These are phyloP conservation scores for Alternaria metachromatica DNA, from an alignment of 2,329 filamentous ascomycete species.

Conservation along the genomic window DNA sequence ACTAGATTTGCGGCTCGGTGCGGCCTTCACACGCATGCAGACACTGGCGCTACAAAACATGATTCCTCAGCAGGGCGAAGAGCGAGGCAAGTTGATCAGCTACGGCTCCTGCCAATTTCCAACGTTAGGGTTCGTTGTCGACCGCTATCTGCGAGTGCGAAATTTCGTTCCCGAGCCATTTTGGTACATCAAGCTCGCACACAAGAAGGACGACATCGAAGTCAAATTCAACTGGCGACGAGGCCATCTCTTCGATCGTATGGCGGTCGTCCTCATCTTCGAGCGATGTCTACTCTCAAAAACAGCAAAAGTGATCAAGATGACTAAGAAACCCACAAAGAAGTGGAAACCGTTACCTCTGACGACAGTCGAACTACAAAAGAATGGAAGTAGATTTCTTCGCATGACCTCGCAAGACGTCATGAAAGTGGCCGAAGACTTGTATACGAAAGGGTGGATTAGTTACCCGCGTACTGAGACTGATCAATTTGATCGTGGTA, in stretches of 20 bases:
- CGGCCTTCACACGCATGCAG: constrained; percentile 88
- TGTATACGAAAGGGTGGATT: constrained; percentile 96
- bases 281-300: constrained; percentile 82
- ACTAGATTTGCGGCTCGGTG: constrained; percentile 88
- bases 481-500: constrained; percentile 89
- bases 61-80: constrained; percentile 66
- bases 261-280: constrained; percentile 79
- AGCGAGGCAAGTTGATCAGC: constrained; percentile 70
- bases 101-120: constrained; percentile 98
- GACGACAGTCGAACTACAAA: constrained; percentile 95
- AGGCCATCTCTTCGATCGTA: constrained; percentile 84
- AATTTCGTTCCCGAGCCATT: constrained; percentile 93
- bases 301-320: constrained; percentile 79
- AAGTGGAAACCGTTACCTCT: constrained; percentile 94
- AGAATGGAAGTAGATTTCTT: constrained; percentile 87
- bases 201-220: constrained; percentile 76
- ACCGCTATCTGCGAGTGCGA: constrained; percentile 90
- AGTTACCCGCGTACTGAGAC: constrained; percentile 98
- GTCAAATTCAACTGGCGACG: constrained; percentile 87
- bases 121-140: constrained; percentile 94
- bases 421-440: constrained; percentile 82
- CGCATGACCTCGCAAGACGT: constrained; percentile 90
- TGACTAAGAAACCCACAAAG: constrained; percentile 87
- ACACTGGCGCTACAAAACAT: constrained; percentile 78
- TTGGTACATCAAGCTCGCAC: constrained; percentile 88